A percentile compares a stretch with the other conserved stretches of the same genome.
Evolutionary conservation across 83 land plant species (phyloP).

Genomic region (Thuja plicata): DNA sequence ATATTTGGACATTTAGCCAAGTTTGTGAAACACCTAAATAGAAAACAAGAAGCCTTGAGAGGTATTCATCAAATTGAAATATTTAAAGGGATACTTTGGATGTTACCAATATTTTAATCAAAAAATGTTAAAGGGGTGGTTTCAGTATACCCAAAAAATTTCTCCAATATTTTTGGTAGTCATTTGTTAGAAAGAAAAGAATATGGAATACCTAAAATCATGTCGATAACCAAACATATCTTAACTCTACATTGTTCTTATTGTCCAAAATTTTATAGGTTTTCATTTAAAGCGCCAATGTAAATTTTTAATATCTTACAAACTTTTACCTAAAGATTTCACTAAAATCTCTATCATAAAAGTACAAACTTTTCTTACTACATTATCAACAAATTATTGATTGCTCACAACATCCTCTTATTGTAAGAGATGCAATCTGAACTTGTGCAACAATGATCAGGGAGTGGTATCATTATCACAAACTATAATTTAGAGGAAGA

Average conservation of each 20-base stretch:
- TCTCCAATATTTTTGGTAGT: too few relatives aligned
- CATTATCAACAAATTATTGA: too few relatives aligned
- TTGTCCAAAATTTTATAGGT: background rate
- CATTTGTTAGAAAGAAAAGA: background rate
- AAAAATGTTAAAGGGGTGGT: background rate
- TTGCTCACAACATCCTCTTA: too few relatives aligned
- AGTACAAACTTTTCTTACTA: too few relatives aligned
- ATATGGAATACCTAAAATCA: background rate
- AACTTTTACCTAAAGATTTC: too few relatives aligned
- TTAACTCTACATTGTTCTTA: background rate
- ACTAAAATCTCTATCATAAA: too few relatives aligned
- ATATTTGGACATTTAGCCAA: too few relatives aligned
- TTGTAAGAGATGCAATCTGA: too few relatives aligned
- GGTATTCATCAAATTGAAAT: background rate
- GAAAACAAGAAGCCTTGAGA: background rate
- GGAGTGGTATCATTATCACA: too few relatives aligned
- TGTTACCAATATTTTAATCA: background rate
- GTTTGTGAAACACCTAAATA: background rate
- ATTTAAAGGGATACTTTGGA: background rate
- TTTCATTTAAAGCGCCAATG: background rate
- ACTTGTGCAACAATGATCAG: background rate
- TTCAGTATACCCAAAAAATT: too few relatives aligned
- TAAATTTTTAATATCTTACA: background rate
- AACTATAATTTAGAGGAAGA: background rate
- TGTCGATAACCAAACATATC: background rate